Evolutionary conservation across 371 early-diverging fungal genomes (phyloP), one percentile per base, ranked within the genome.

Genomic region (Cokeromyces recurvatus): DNA sequence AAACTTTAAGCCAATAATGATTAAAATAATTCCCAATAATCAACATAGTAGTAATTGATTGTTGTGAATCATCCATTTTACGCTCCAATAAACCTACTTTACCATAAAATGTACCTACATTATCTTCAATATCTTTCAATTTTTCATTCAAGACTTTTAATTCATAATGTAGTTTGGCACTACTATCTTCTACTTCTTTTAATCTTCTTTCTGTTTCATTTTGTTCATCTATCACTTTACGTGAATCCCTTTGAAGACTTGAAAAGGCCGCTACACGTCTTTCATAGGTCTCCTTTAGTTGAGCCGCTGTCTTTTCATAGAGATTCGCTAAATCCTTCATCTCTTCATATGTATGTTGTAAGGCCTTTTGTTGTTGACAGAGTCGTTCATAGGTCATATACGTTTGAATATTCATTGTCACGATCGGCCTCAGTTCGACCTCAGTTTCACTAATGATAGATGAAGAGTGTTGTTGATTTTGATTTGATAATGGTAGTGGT

Each of bases 11-110:
- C 70, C 69, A 69, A 42, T 75, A 75, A 38, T 75, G 59, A 29
- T 64, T 57, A 42, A 75, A 69, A 43, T 69, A 75, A 25, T 75
- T 75, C 19, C 70, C 70, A 39, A 75, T 53, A 29, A 75, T 69
- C 3, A 71, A 38, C 62, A 75, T 66, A 14, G 76, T 71, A 0
- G 69, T 71, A 21, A 65, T 59, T 2, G 72, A 69, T 29, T 69
- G 67, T 48, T 71, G 68, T 0, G 69, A 65, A 38, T 69, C 66
- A 48, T 65, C 64, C 76, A 75, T 72, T 20, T 62, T 63, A 20
- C 42, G 40, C 20, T 72, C 68, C 3, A 72, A 55, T 7, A 59
- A 17, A 9, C 58, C 59, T 10, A 72, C 59, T 32, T 72, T 72
- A 21, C 55, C 43, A 40, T 65, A 68, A 41, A 72, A 72, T 1